Conservation (phyloP, 495 filamentous ascomycete genomes). For the Penicillium egyptiacum region DNA sequence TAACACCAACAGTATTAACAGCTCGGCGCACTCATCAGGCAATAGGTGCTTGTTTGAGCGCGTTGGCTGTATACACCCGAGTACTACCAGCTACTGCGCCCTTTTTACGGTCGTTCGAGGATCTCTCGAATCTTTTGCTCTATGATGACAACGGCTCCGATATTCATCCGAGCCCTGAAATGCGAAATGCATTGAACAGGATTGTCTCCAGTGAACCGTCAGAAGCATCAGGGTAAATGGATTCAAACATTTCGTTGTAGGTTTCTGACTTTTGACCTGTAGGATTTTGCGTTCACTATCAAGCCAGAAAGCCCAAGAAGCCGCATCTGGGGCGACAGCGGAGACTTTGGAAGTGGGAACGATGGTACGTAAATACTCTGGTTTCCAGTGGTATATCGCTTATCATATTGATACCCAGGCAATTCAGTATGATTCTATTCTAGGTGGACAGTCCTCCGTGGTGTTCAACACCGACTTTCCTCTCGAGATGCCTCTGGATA, state of each 20-base stretch:
- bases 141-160: conserved; percentile 6
- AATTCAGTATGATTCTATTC: conserved; percentile 14
- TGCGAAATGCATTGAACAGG: conserved; percentile 12
- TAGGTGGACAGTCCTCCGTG: conserved; percentile 14
- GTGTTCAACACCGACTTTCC: background rate
- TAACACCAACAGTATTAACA: conserved; percentile 12
- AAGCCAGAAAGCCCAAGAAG: conserved; percentile 1
- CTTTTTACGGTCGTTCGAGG: conserved; percentile 15
- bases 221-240: conserved; percentile 11
- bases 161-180: background rate
- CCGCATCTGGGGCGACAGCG: background rate
- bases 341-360: conserved; percentile 2
- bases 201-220: conserved; percentile 19
- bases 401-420: background rate
- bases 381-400: too few species aligned
- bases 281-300: conserved; percentile 13
- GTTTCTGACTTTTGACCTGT: background rate
- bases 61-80: conserved; percentile 15
- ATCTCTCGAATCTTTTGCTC: conserved; percentile 15
- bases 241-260: background rate
- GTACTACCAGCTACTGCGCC: conserved; percentile 14
- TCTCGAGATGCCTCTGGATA: conserved; percentile 14
- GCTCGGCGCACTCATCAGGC: conserved; percentile 13
- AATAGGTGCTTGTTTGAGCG: conserved; percentile 17
- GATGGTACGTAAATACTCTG: background rate